These are phyloP conservation scores for Talaromyces ruber DNA, from an alignment of 495 filamentous ascomycete species.

Conservation along the genomic window DNA sequence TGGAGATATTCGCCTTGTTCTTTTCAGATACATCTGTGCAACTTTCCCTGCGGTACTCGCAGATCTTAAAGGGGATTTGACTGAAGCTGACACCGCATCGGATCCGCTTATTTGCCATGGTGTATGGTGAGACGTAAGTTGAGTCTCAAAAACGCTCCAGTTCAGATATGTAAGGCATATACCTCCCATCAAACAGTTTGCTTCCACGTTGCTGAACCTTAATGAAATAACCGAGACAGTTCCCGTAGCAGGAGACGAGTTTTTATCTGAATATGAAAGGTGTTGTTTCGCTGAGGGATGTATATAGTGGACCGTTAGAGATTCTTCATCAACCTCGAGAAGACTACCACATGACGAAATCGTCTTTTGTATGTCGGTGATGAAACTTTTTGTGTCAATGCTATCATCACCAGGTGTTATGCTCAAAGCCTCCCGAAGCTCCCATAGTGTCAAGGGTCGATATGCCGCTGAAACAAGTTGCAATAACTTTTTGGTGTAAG, in stretches of 20 bases:
- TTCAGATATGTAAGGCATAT: conserved; percentile 33
- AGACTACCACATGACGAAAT: conserved; percentile 34
- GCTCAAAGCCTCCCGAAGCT: conserved; percentile 35
- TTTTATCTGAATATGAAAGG: conserved; percentile 25
- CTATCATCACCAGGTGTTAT: conserved; percentile 23
- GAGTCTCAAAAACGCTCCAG: conserved; percentile 13
- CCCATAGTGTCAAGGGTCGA: conserved; percentile 27
- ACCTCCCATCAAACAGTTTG: conserved; percentile 21
- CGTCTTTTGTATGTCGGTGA: conserved; percentile 25
- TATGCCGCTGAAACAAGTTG: conserved; percentile 22
- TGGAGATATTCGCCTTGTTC: background rate
- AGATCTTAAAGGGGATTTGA: background rate
- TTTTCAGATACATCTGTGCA: background rate
- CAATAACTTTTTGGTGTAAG: conserved; percentile 14
- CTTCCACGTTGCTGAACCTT: conserved; percentile 13
- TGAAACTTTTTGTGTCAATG: conserved; percentile 22
- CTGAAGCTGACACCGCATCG: background rate
- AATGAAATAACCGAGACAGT: background rate
- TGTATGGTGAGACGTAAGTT: background rate
- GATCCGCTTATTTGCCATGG: conserved; percentile 1
- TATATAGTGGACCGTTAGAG: conserved; percentile 27
- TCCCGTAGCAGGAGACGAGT: background rate
- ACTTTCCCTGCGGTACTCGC: background rate
- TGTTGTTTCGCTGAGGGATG: conserved; percentile 37
- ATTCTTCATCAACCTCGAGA: conserved; percentile 35